Percentiles rank a stretch among this genome's conserved stretches.
Evolutionary conservation across 257 asterid species (phyloP).

Genomic region (Rauvolfia tetraphylla): DNA sequence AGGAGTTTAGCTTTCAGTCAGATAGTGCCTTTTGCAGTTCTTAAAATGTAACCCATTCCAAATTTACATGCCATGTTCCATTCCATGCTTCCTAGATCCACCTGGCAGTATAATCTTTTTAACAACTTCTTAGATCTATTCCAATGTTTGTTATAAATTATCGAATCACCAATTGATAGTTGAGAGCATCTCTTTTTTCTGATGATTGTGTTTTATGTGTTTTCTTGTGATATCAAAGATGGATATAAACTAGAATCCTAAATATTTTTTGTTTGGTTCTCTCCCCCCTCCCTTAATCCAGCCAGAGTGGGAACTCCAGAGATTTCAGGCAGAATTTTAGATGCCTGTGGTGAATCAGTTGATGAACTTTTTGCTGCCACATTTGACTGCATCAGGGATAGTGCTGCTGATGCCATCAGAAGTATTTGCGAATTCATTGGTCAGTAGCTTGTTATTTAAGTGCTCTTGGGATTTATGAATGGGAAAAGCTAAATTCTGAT

Average conservation of each 20-base stretch:
- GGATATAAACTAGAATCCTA: background rate
- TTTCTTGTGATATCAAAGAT: background rate
- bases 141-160: background rate
- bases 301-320: constrained; percentile 41
- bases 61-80: background rate
- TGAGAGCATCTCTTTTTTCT: background rate
- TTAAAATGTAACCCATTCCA: background rate
- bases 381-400: constrained; percentile 76
- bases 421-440: constrained; percentile 69
- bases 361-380: constrained; percentile 94
- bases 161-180: background rate
- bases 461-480: background rate
- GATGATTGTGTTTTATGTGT: background rate
- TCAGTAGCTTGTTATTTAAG: constrained; percentile 28
- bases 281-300: constrained; percentile 31
- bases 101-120: background rate
- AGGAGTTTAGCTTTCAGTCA: background rate
- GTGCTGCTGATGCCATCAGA: constrained; percentile 68
- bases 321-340: constrained; percentile 39
- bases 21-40: background rate
- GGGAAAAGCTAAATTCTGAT: background rate
- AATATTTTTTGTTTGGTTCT: background rate
- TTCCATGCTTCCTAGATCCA: background rate
- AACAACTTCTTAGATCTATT: background rate
- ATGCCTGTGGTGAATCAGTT: constrained; percentile 57